Evolutionary conservation across 75 land plant genomes (phyloP), one percentile per base, ranked within the genome.

Genomic region (Pinus albicaulis): DNA sequence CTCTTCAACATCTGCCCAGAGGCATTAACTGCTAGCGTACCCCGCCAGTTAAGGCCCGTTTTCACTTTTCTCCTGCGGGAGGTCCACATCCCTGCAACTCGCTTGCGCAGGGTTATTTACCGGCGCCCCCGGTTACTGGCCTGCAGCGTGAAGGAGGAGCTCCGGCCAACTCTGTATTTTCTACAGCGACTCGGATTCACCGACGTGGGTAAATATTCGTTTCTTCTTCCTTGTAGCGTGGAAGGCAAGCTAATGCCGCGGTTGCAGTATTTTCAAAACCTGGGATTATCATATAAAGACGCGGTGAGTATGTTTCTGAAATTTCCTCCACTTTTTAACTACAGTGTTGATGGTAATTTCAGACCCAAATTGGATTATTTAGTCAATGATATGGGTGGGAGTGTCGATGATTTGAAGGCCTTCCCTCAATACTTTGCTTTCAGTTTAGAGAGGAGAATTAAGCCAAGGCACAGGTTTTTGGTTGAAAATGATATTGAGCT

Each of bases 391-490:
- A 96, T 96, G 94, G 88, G 87, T 60, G 75, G 88, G 74, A 90
- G 76, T 3, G 57, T 91, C 76, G 82, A 71, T 36, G 99, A 96
- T 58, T 56, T 93, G 84, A 82, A 74, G 71, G 82, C 76, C 59
- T 96, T 93, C 62, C 99, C 99, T 17, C 94, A 96, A 78, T 96
- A 85, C 78, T 92, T 93, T 78, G 91, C 94, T 34, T 96, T 86
- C 77, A 96, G 97, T 76, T 79, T 96, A 19, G 89, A 90, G 76
- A 81, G 88, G 60, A 83, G 90, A 84, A 96, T 96, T 14, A 83
- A 80, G 81, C 92, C 92, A 22, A 86, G 99, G 80, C 92, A 96
- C 64, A 59, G 74, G 75, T 31, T 76, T 71, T 83, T 93, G 64
- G 70, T 86, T 53, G 87, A 87, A 60, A 85, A 82, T 17, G 84